phyloP scores from a whole-genome alignment of 495 filamentous ascomycete species.

The Immersiella caudata region DNA sequence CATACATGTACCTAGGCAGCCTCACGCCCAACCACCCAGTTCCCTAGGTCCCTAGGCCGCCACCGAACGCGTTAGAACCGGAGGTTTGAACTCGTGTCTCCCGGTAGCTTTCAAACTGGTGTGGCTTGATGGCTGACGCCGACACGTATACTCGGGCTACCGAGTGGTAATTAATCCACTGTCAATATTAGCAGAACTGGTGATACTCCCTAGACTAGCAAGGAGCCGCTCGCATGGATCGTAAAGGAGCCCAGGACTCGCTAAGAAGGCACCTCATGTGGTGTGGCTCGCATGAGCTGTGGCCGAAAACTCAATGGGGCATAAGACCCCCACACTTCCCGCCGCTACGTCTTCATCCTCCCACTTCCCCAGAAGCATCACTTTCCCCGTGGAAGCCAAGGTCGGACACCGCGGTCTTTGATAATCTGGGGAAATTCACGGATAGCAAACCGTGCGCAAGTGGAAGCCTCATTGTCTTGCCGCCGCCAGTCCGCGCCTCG shows the following conservation, averaged over 20 bases:
- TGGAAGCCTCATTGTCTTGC: neutral
- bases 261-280: constrained; percentile 17
- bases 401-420: constrained; percentile 29
- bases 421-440: constrained; percentile 19
- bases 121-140: neutral
- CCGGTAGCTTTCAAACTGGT: neutral
- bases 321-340: constrained; percentile 42
- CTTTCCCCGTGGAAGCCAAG: constrained; percentile 31
- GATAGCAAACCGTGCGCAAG: neutral
- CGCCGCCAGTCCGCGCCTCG: neutral
- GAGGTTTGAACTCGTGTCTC: neutral
- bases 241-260: neutral
- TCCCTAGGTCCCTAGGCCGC: too few relatives aligned
- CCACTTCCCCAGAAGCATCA: constrained; percentile 35
- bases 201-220: neutral
- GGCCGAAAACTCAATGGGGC: constrained; percentile 24
- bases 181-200: neutral
- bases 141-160: neutral
- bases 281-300: constrained; percentile 11
- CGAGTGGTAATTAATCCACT: neutral
- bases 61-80: too few relatives aligned
- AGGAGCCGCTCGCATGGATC: neutral
- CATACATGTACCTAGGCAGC: too few relatives aligned
- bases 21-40: too few relatives aligned
- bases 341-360: constrained; percentile 29